Base-by-base conservation (phyloP, 2,329 filamentous ascomycete genomes). In the Aspergillus hortae region DNA sequence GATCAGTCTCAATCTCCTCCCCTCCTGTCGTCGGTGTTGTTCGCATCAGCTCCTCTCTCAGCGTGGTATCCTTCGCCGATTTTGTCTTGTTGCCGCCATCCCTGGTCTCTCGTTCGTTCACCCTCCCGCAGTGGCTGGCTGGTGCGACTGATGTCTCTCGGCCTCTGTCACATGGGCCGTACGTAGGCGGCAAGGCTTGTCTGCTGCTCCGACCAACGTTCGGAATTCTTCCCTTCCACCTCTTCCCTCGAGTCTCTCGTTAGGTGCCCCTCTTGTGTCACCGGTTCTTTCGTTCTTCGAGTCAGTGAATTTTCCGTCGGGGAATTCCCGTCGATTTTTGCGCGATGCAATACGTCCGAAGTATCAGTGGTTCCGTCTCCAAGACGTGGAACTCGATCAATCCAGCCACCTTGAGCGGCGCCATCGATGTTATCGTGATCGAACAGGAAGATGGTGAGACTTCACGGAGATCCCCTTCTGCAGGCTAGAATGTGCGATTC, bases 301-400 rank as follows among this genome's bases (percentile, higher is more conserved):
- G 4, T 44, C 12, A n/a, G 17, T 38, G 32, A 36, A 19, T 30
- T 15, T 12, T 10, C 32, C 17, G 5, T 36, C 44, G 32, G 19
- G 44, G 32, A 10, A 30, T 6, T 35, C 42, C 42, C 45, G 32
- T 52, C 48, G n/a, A 30, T 47, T 30, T 42, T 56, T 56, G 59
- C 64, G 67, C 78, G 71, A 97, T 97, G 94, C 92, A 97, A 80
- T 97, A 97, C 88, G 92, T 97, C 62, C 85, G 94, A 62, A 95
- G 92, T 67, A 84, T 97, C 64, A 94, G 90, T 73, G 92, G 92
- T 70, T 95, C 91, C 48, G 92, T 99, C 65, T 95, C 92, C 63
- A 96, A 94, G 77, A 92, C 94, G 72, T 99, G 94, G 94, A 99
- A 99, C 75, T 96, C 92, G 23, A 95, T 99, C 80, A 99, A 99